Conservation (phyloP, 805 yeast genomes). For the Wickerhamomyces chambardii region DNA sequence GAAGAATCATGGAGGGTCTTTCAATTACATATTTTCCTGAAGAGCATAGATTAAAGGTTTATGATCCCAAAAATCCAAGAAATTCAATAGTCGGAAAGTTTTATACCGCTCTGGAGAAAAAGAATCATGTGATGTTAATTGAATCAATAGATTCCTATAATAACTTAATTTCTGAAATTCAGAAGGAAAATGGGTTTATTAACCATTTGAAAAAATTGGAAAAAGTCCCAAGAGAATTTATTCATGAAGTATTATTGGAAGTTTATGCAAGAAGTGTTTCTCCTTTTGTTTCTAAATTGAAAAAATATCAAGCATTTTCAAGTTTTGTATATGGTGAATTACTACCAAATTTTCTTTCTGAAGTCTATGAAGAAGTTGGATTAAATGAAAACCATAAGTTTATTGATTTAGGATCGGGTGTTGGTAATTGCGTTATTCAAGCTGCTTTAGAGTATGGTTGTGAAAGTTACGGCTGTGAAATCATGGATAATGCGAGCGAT, state of each 20-base stretch:
- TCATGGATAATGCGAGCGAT: conserved; percentile 74
- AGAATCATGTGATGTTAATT: conserved; percentile 21
- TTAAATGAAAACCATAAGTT: conserved; percentile 48
- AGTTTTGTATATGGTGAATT: conserved; percentile 89
- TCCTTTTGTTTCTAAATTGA: conserved; percentile 55
- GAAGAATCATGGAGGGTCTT: conserved; percentile 34
- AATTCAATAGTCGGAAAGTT: conserved; percentile 30
- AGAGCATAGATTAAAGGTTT: conserved; percentile 20
- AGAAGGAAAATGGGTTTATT: conserved; percentile 20
- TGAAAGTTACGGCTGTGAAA: conserved; percentile 81
- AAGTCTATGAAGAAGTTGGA: conserved; percentile 51
- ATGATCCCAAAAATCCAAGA: conserved; percentile 24
- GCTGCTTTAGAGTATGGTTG: conserved; percentile 86
- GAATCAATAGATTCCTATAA: conserved; percentile 34
- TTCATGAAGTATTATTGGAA: conserved; percentile 66
- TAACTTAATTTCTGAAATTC: conserved; percentile 24
- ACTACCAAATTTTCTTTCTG: conserved; percentile 67
- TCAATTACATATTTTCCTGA: conserved; percentile 32
- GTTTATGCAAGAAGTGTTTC: conserved; percentile 74
- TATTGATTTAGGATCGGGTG: conserved; percentile 90
- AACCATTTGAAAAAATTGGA: conserved; percentile 20
- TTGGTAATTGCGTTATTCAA: conserved; percentile 85
- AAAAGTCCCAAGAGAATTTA: conserved; percentile 29
- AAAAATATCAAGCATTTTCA: conserved; percentile 77
- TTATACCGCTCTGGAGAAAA: conserved; percentile 21